Conservation (phyloP, 2,329 filamentous ascomycete genomes). For the Conoideocrella luteorostrata region DNA sequence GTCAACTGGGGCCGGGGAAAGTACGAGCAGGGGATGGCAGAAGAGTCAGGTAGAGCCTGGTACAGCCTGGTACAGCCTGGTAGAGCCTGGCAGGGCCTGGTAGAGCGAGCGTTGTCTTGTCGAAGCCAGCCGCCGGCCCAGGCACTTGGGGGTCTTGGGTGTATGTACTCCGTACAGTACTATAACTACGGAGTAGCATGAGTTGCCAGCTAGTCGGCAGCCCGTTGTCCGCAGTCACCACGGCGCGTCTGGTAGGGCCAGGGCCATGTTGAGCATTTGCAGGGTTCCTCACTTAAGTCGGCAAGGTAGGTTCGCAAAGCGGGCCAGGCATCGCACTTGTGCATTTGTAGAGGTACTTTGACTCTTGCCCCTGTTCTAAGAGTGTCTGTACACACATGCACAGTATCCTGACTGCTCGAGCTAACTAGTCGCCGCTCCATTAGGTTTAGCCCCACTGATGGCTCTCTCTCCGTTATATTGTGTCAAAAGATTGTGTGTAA, state of each 20-base stretch:
- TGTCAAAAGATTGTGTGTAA: no score
- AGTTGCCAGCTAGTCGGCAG: no score
- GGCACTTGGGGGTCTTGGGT: no score
- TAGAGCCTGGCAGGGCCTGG: no score
- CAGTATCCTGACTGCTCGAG: not conserved
- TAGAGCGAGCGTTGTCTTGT: not conserved
- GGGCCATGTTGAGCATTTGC: not conserved
- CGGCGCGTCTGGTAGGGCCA: not conserved
- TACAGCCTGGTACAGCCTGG: no score
- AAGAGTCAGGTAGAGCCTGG: constrained; percentile 3
- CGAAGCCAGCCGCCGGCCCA: not conserved
- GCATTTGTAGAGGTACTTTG: constrained; percentile 6
- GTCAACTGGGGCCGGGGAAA: constrained; percentile 11
- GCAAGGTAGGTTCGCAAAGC: not conserved
- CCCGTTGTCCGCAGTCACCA: no score
- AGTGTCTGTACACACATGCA: not conserved
- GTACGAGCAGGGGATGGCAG: constrained; percentile 9
- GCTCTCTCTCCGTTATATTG: no score
- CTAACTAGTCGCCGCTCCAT: not conserved
- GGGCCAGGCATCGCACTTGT: constrained; percentile 3
- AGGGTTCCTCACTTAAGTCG: no score
- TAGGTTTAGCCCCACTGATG: no score
- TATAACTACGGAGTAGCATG: no score
- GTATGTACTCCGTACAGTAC: no score
- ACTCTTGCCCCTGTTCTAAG: not conserved